Base-by-base conservation (phyloP, 2,329 filamentous ascomycete species). In the Aspergillus nomiae region DNA sequence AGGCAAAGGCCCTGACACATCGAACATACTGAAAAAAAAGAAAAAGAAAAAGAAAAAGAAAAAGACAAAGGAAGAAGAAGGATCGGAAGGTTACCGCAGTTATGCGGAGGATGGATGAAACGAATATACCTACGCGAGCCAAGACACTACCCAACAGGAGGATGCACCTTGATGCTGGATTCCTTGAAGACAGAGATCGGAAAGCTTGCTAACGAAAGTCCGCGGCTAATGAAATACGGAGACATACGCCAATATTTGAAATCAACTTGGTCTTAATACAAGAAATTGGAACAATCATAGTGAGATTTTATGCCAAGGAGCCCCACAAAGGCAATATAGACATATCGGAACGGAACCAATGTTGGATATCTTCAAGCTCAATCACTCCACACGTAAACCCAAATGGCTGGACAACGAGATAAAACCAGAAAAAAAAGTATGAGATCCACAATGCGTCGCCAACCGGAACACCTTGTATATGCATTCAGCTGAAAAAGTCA, bases 361-460 rank as follows among this genome's bases (percentile, higher is more conserved):
- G 51, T 59, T 59, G 64, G 66, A 68, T 67, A 65, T 66, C 61
- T 65, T 67, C 60, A 62, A 59, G 50, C 50, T 55, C 32, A 58
- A 62, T 36, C 45, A 43, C 64, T 34, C 45, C 50, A 16, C 50
- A 16, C n/a, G 50, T 53, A 53, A 53, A 53, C 16, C 50, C 50
- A 53, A 53, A 34, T 38, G 58, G 45, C 43, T 55, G 34, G 16
- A 61, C 38, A 56, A 58, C 19, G 38, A 41, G 38, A 41, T 53
- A 54, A 38, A 36, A 30, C 59, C 54, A 53, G 46, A 32, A 48
- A 50, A 28, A n/a, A 26, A 28, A 60, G 59, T 30, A 46, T 51
- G 24, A 24, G 38, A 59, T 34, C 19, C 16, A 38, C n/a, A 21
- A 26, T 38, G n/a, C 51, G 21, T 36, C 32, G 34, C 51, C 51